Evolutionary conservation across 768 basidiomycete genomes (phyloP).

Genomic region (Rhodotorula kratochvilovae): DNA sequence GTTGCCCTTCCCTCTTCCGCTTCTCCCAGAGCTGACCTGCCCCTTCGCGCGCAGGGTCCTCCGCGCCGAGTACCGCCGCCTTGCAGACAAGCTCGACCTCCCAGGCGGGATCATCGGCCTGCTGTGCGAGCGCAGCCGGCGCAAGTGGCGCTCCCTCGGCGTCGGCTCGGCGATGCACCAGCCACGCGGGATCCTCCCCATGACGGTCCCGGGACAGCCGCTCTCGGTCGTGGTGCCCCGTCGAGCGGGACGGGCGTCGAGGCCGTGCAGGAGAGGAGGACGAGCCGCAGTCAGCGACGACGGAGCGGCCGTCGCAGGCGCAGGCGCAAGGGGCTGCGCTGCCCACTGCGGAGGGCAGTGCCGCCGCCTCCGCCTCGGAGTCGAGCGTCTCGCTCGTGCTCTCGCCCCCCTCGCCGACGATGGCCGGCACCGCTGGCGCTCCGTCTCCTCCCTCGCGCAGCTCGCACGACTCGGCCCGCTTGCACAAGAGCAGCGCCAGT

Average conservation of each 20-base stretch:
- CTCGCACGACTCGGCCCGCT: background rate
- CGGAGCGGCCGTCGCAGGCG: background rate
- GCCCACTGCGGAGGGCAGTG: background rate
- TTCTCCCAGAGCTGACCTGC: background rate
- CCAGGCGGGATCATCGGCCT: constrained; percentile 17
- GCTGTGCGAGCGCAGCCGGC: constrained; percentile 28
- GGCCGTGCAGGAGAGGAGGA: constrained; percentile 9
- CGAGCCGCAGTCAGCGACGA: constrained; percentile 4
- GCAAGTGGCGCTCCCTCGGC: constrained; percentile 36
- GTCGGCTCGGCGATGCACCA: constrained; percentile 16
- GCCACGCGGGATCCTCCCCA: background rate
- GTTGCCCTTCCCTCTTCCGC: background rate
- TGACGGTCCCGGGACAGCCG: background rate
- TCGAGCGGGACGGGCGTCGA: background rate
- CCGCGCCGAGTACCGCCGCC: constrained; percentile 20
- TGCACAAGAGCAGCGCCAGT: background rate
- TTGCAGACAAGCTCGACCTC: background rate
- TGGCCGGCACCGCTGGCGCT: background rate
- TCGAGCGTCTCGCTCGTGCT: constrained; percentile 22
- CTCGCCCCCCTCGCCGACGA: constrained; percentile 28
- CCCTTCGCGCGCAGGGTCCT: constrained; percentile 5
- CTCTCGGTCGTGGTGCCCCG: too few species aligned
- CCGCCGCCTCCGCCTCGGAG: background rate
- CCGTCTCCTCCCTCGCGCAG: background rate
- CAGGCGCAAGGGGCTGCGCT: too few species aligned